These are phyloP conservation scores for Malus asiatica DNA, from an alignment of 306 rosid species.

Conservation along the genomic window DNA sequence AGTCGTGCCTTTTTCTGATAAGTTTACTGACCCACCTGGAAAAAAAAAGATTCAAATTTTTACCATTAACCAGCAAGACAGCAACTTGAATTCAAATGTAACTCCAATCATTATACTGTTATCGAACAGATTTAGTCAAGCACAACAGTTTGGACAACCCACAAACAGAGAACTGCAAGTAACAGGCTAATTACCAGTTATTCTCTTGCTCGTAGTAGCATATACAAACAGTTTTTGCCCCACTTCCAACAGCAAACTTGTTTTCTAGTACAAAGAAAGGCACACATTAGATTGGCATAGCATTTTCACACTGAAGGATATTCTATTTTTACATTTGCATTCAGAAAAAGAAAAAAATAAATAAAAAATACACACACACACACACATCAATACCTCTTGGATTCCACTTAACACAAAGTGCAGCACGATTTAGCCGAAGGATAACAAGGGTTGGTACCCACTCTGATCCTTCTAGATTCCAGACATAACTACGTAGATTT, in stretches of 20 bases:
- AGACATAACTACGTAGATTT: constrained; percentile 60
- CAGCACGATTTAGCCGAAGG: constrained; percentile 93
- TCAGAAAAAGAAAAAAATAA: neutral
- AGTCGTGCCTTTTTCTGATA: constrained; percentile 81
- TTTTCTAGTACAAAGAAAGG: constrained; percentile 46
- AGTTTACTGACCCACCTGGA: constrained; percentile 99
- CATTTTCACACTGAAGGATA: neutral
- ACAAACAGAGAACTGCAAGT: neutral
- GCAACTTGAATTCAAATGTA: neutral
- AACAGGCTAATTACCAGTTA: constrained; percentile 54
- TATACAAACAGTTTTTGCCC: constrained; percentile 89
- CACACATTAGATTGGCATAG: constrained; percentile 13
- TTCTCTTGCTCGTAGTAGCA: constrained; percentile 98
- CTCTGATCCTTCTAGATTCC: constrained; percentile 90
- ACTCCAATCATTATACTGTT: neutral
- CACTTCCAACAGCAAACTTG: constrained; percentile 98
- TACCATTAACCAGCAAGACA: neutral
- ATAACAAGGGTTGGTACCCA: constrained; percentile 96
- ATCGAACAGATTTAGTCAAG: neutral
- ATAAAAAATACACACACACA: neutral
- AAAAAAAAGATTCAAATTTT: constrained; percentile 10
- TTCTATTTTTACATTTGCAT: neutral
- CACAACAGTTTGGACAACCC: neutral
- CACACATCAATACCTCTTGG: constrained; percentile 61
- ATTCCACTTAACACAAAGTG: constrained; percentile 97